phyloP scores from a whole-genome alignment of 768 basidiomycete genomes.

The Leccinum fibrillosum region DNA sequence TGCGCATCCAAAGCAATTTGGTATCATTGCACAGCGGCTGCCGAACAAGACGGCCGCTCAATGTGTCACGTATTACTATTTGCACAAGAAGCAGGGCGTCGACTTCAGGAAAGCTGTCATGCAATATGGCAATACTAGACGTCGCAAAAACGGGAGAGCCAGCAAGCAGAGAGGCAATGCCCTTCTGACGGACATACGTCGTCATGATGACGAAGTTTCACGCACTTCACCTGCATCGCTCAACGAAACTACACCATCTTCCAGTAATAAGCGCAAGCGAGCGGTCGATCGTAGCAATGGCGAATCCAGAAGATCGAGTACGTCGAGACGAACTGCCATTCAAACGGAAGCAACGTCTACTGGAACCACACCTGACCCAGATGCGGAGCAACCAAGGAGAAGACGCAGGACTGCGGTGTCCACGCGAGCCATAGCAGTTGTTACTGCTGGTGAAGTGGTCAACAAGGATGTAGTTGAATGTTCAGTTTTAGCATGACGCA shows the following conservation, averaged over 20 bases:
- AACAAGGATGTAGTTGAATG: conserved; percentile 33
- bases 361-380: conserved; percentile 60
- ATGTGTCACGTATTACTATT: conserved; percentile 92
- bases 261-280: conserved; percentile 41
- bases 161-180: conserved; percentile 82
- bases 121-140: conserved; percentile 62
- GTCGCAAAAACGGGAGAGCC: conserved; percentile 52
- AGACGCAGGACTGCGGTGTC: conserved; percentile 35
- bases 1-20: conserved; percentile 90
- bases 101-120: conserved; percentile 79
- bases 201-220: conserved; percentile 57
- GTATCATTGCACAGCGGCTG: conserved; percentile 78
- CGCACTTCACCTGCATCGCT: conserved; percentile 22
- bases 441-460: conserved; percentile 30
- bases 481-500: conserved; percentile 18
- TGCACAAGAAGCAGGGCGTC: conserved; percentile 86
- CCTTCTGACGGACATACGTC: conserved; percentile 74
- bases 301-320: conserved; percentile 33
- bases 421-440: conserved; percentile 27
- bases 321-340: conserved; percentile 37
- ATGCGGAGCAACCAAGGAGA: conserved; percentile 54
- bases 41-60: conserved; percentile 83
- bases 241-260: conserved; percentile 26
- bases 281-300: conserved; percentile 27
- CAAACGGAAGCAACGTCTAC: conserved; percentile 49